phyloP scores from a whole-genome alignment of 208 protist species.

The Leptomonas pyrrhocoris region DNA sequence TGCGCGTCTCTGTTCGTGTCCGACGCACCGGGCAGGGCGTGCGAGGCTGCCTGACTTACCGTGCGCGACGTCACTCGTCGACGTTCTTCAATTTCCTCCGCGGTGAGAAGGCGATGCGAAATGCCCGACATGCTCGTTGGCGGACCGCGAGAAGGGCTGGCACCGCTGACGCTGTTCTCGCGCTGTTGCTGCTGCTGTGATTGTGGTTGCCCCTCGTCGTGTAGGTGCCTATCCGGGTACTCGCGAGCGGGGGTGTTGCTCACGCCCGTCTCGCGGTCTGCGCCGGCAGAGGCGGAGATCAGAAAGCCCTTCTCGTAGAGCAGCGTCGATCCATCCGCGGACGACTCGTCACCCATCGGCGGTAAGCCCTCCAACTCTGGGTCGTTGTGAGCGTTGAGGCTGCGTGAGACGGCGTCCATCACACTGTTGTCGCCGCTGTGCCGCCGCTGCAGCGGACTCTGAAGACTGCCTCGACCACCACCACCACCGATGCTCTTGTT shows the following conservation, averaged over 20 bases:
- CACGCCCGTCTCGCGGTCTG: neutral
- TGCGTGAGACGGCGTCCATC: conserved; percentile 34
- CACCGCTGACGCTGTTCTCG: conserved; percentile 2
- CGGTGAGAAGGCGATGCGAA: conserved; percentile 32
- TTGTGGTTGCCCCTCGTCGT: conserved; percentile 16
- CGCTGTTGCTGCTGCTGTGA: conserved; percentile 12
- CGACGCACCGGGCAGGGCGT: neutral
- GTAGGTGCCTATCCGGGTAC: conserved; percentile 11
- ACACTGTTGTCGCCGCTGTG: conserved; percentile 23
- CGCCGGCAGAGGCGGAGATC: conserved; percentile 14
- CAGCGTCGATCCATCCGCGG: conserved; percentile 12
- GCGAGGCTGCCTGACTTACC: conserved; percentile 17
- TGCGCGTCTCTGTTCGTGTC: neutral
- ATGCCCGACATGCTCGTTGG: conserved; percentile 18
- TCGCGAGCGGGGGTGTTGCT: neutral
- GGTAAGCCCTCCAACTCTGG: conserved; percentile 38
- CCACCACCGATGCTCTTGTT: conserved; percentile 6
- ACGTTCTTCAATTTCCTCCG: conserved; percentile 24
- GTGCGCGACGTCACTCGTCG: conserved; percentile 14
- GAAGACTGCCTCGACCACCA: neutral
- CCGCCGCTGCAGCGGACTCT: conserved; percentile 15
- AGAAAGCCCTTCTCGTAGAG: conserved; percentile 35
- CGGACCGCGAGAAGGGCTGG: conserved; percentile 20
- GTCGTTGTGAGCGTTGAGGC: conserved; percentile 37
- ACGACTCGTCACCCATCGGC: conserved; percentile 19